Evolutionary conservation across 2,329 filamentous ascomycete genomes (phyloP), one percentile per base, ranked within the genome.

Genomic region (Dothideomycetes sp.): DNA sequence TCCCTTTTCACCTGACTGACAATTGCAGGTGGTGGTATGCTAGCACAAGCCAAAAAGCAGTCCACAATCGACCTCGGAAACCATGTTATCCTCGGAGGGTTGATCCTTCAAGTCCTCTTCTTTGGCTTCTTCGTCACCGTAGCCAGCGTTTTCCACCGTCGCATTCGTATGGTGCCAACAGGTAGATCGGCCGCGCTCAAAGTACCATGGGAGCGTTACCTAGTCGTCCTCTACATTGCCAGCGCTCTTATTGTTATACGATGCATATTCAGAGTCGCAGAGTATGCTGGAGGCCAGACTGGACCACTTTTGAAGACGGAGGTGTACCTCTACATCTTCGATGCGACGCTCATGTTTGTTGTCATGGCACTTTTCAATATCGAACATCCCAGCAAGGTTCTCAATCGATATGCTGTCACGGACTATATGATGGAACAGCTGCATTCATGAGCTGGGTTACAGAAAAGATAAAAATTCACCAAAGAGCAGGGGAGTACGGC

Each of bases 21-120:
- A 51, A 58, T 58, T 12, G 58, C 56, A 19, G 69, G 69, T 15
- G 63, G 56, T 12, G 63, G 63, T 1, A 47, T 69, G 34, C 46
- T 55, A 46, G 45, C 56, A 1, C 43, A 51, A 3, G 52, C 56
- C 1, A 52, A 52, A 2, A n/a, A n/a, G n/a, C 50, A 52, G 30
- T 43, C 36, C 31, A 47, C 32, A 19, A 54, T 47, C 9, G 51
- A 62, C 16, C 54, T 57, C 10, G 72, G 68, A n/a, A 52, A 72
- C 46, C 63, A 67, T 14, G 59, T 79, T 36, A 67, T 79, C n/a
- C 55, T 79, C 5, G 67, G 48, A 1, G 76, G 77, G 2, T 57
- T 81, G 2, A 52, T 71, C 22, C 52, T 78, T 12, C 77, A 81
- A 50, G 62, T 81, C 17, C 30, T 73, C 31, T 65, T 73, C 40